Conservation (phyloP, 495 filamentous ascomycete species). For the Staphylotrichum longicolle region DNA sequence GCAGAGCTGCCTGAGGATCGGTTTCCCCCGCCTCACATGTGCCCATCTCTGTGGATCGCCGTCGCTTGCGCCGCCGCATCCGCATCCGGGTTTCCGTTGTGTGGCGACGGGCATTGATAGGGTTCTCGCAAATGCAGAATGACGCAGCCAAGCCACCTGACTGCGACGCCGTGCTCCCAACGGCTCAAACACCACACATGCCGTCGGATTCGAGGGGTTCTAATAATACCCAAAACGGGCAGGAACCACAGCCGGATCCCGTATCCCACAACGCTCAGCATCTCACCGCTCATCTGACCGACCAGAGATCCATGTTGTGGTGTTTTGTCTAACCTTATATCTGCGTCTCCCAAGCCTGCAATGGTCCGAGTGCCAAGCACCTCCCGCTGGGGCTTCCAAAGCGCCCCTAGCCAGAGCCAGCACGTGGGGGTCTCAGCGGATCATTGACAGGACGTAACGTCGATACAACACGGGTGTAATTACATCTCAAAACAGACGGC, state of each 20-base stretch:
- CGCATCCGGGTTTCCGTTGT: conserved; percentile 1
- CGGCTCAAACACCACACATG: no score
- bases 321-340: not conserved
- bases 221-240: conserved; percentile 12
- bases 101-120: not conserved
- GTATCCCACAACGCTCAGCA: not conserved
- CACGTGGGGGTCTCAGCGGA: not conserved
- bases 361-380: not conserved
- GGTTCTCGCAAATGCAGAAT: conserved; percentile 12
- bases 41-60: conserved; percentile 3
- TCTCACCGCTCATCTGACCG: conserved; percentile 17
- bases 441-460: not conserved
- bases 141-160: conserved; percentile 14
- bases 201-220: not conserved
- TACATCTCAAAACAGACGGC: not conserved
- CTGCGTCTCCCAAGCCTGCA: not conserved
- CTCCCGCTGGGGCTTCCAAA: not conserved
- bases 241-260: conserved; percentile 1
- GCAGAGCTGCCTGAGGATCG: conserved; percentile 1
- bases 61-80: conserved; percentile 1
- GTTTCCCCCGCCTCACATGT: conserved; percentile 7
- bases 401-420: no score
- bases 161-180: not conserved
- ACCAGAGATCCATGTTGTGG: not conserved
- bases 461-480: no score